Percentiles rank a stretch among this genome's conserved stretches.
Conservation (phyloP, 192 early-diverging fungal species). For the Backusella psychrophila region DNA sequence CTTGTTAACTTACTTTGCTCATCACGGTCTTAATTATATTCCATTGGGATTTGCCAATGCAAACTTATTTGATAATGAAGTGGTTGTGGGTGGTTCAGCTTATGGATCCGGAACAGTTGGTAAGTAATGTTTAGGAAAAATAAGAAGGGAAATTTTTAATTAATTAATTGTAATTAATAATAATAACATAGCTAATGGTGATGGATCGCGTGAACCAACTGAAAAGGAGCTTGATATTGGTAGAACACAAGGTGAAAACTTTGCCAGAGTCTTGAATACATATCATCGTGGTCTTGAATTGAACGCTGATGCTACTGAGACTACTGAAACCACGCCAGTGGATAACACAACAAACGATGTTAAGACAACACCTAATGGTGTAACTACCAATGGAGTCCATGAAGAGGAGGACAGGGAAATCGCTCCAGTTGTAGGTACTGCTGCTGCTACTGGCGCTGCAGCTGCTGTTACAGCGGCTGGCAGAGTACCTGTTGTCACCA, state of each 20-base stretch:
- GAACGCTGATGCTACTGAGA: too few species aligned
- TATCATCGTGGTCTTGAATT: slow-evolving; percentile 9
- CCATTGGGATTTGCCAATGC: slow-evolving; percentile 59
- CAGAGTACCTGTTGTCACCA: background rate
- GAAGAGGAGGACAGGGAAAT: background rate
- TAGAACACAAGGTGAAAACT: slow-evolving; percentile 56
- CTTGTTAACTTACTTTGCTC: slow-evolving; percentile 61
- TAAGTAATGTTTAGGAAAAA: background rate
- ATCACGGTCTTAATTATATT: slow-evolving; percentile 77
- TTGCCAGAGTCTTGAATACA: slow-evolving; percentile 44
- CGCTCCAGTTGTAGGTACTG: background rate
- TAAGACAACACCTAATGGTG: background rate
- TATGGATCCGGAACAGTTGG: slow-evolving; percentile 30
- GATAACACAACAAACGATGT: background rate
- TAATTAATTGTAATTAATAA: background rate
- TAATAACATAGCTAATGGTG: slow-evolving; percentile 41
- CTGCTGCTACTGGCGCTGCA: background rate
- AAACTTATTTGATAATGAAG: slow-evolving; percentile 45
- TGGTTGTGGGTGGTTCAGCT: slow-evolving; percentile 19
- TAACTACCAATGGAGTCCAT: background rate
- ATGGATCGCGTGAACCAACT: slow-evolving; percentile 62
- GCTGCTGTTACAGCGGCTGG: background rate
- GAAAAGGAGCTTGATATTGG: slow-evolving; percentile 67
- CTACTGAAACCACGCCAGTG: background rate
- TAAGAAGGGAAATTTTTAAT: background rate